Percentiles rank a stretch among this genome's conserved stretches.
phyloP scores from a whole-genome alignment of 2,329 filamentous ascomycete species.

The Gyromitra esculenta region DNA sequence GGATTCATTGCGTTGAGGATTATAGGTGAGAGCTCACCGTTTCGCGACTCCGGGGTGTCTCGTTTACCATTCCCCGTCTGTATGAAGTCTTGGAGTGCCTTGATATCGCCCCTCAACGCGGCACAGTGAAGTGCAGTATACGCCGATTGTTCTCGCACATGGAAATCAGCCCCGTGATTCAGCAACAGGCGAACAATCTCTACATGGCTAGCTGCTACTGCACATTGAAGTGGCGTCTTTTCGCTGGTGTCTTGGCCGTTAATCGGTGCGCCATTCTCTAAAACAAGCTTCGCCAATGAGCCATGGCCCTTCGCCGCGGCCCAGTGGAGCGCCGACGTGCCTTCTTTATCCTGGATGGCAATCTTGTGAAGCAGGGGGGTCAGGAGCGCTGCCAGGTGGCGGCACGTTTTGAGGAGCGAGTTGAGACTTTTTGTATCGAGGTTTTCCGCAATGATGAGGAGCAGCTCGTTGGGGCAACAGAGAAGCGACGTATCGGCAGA shows the following conservation, averaged over 20 bases:
- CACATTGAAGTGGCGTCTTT: constrained; percentile 25
- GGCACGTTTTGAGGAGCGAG: constrained; percentile 25
- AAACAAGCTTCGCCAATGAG: constrained; percentile 14
- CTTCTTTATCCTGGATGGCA: constrained; percentile 26
- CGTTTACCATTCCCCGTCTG: not conserved
- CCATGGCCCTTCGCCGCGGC: constrained; percentile 11
- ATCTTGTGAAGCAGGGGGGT: constrained; percentile 20
- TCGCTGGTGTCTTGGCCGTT: constrained; percentile 12
- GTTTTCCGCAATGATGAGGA: constrained; percentile 20
- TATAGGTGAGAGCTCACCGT: not conserved
- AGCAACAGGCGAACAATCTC: constrained; percentile 15
- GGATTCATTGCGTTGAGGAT: constrained; percentile 6
- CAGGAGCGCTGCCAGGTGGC: constrained; percentile 13
- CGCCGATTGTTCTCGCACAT: not conserved
- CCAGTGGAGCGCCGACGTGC: constrained; percentile 28
- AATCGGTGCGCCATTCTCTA: constrained; percentile 18
- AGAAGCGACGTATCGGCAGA: constrained; percentile 7
- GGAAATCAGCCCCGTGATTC: constrained; percentile 16
- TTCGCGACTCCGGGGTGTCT: not conserved
- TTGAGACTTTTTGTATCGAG: constrained; percentile 17
- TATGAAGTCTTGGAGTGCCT: constrained; percentile 5
- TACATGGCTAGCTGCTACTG: constrained; percentile 17
- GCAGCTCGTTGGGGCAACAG: constrained; percentile 27
- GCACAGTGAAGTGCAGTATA: constrained; percentile 17
- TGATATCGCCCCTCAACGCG: constrained; percentile 12